These are phyloP conservation scores for Cornus kousa DNA, from an alignment of 148 eudicot genomes.

Conservation along the genomic window DNA sequence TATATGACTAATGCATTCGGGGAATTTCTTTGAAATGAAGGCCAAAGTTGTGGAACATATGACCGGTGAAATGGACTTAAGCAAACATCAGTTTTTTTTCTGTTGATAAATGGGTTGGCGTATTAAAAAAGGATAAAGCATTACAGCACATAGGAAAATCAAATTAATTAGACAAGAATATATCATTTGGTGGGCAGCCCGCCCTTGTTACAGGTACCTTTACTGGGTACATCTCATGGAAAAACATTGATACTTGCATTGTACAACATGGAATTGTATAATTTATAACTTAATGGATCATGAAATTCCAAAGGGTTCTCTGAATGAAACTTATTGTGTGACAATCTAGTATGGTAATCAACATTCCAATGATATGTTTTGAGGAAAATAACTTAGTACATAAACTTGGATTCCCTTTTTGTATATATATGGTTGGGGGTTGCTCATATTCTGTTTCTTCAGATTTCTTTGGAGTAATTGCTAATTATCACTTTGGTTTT, in stretches of 20 bases:
- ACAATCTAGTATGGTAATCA: neutral
- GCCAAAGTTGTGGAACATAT: neutral
- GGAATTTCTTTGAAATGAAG: conserved; percentile 4
- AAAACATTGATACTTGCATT: too few relatives aligned
- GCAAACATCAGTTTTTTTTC: neutral
- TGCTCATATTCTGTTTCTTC: neutral
- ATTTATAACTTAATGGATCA: neutral
- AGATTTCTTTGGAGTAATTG: neutral
- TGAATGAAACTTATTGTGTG: neutral
- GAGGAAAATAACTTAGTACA: neutral
- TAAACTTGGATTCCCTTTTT: too few relatives aligned
- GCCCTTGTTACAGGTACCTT: too few relatives aligned
- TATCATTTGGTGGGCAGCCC: neutral
- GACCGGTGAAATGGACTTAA: neutral
- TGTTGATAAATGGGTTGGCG: too few relatives aligned
- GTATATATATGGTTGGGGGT: too few relatives aligned
- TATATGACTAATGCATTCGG: neutral
- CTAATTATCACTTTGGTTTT: neutral
- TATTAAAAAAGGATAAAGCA: too few relatives aligned
- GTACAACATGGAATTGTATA: neutral
- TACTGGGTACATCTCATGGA: too few relatives aligned
- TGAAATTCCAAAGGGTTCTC: neutral
- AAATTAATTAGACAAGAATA: neutral
- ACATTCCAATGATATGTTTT: neutral
- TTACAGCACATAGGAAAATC: neutral